Conservation (phyloP, 2,329 filamentous ascomycete genomes). For the Penicillium olsonii region DNA sequence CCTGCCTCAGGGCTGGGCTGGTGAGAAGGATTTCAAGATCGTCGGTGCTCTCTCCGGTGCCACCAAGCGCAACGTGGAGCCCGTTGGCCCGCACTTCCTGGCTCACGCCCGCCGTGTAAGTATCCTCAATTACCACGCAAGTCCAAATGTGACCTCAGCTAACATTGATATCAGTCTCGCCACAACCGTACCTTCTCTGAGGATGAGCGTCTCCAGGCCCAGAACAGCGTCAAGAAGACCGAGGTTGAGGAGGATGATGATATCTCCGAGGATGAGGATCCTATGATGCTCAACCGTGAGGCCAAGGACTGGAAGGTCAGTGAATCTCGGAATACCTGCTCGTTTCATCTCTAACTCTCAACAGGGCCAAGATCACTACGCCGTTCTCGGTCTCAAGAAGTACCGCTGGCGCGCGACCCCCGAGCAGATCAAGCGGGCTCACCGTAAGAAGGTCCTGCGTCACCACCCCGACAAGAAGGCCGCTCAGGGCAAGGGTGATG, state of each 20-base stretch:
- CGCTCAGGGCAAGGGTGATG: conserved; percentile 79
- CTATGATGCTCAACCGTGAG: conserved; percentile 85
- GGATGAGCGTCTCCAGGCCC: conserved; percentile 95
- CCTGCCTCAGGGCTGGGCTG: conserved; percentile 76
- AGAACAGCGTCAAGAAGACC: conserved; percentile 91
- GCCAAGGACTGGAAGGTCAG: conserved; percentile 99
- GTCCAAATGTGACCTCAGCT: conserved; percentile 9
- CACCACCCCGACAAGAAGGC: conserved; percentile 99
- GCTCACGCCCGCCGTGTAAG: conserved; percentile 88
- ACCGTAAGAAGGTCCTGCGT: conserved; percentile 99
- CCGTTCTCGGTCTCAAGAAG: conserved; percentile 88
- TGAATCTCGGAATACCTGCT: conserved; percentile 1
- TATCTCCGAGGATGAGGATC: conserved; percentile 91
- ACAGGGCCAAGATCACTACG: conserved; percentile 94
- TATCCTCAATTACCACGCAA: not conserved
- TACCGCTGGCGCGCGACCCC: conserved; percentile 91
- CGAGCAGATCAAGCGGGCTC: conserved; percentile 97
- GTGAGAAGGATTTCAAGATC: conserved; percentile 88
- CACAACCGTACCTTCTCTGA: conserved; percentile 98
- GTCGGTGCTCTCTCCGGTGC: conserved; percentile 74
- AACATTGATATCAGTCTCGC: conserved; percentile 56
- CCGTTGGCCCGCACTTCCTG: conserved; percentile 95
- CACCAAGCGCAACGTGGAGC: conserved; percentile 86
- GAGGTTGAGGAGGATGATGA: conserved; percentile 89
- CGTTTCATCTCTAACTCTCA: conserved; percentile 18